Base-by-base conservation (phyloP, 2,329 filamentous ascomycete genomes). In the Lachnum nothofagi region DNA sequence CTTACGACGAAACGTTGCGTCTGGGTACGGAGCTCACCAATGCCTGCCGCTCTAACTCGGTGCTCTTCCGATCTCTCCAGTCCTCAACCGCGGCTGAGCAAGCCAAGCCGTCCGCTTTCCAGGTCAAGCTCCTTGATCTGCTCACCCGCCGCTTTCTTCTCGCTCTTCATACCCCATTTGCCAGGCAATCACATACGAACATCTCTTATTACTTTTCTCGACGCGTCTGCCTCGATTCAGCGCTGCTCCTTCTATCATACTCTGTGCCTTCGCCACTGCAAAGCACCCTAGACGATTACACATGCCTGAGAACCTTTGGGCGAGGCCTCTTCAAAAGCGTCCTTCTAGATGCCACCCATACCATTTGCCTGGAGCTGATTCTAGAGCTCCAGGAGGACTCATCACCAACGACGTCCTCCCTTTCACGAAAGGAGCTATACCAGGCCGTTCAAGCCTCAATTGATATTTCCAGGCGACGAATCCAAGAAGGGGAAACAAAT, bases 91-190 rank as follows among this genome's bases (percentile, higher is more conserved):
- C 27, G 12, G n/a, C 27, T n/a, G 23, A 29, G 9, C 33, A 42
- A 27, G 24, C 16, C 22, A 42, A 35, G 24, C 27, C 48, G n/a
- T 39, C 42, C 5, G 29, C 35, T 2, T 16, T 54, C n/a, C 42
- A 74, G 34, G 63, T 69, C 2, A 78, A 78, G 49, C 59, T 80
- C 4, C 63, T 78, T 22, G 72, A 79, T 42, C 72, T 75, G 34
- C 65, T 77, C 0, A 66, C 77, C 3, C 74, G 75, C 4, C 75
- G 79, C 12, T 81, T 79, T 56, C 56, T 81, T 2, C 70, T 82
- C 12, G 69, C 72, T 1, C 65, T 83, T 0, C 79, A 83, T 53
- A 71, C 70, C 6, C 67, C 72, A 0, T 79, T 74, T 57, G 70
- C 70, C 31, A 61, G 61, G 31, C 63, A 68, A 50, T 70, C 74